Evolutionary conservation across 2,329 filamentous ascomycete species (phyloP), one percentile per base, ranked within the genome.

Genomic region (Dothiorella sarmentorum): DNA sequence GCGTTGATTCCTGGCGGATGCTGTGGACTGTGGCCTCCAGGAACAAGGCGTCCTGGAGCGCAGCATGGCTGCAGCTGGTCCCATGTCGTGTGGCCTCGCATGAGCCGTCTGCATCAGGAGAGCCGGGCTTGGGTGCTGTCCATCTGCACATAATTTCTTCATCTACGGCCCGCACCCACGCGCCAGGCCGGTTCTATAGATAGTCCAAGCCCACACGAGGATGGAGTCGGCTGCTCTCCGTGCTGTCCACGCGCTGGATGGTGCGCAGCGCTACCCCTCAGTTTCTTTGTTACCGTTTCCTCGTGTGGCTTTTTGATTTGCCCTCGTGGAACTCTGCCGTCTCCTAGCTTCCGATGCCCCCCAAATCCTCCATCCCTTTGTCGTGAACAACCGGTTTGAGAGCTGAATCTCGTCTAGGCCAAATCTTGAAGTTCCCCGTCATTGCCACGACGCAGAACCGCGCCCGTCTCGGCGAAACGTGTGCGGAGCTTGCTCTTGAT

Each of bases 391-490:
- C n/a, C 31, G 15, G 18, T 15, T 24, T 20, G 15, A 20, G 29
- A 53, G 49, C 49, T 53, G 49, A 53, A 53, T 27, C 33, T 38
- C 22, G n/a, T 44, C 55, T 59, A 76, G 76, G 74, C 64, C 73
- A 82, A 49, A 78, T 83, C 67, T 83, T 94, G 63, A 73, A 84
- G 64, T 86, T 96, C 63, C 92, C 93, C 66, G 81, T 95, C 69
- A 87, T 89, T 72, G 85, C 89, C 24, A 97, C 92, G 3, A 97
- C 93, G 2, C 93, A 97, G 73, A 91, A 88, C 70, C 83, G 83
- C 44, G 78, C 83, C 33, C 88, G 89, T 57, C 86, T 97, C 3
- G 93, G 94, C 67, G 80, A 85, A 62, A 95, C 90, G 29, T 90
- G 94, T 62, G 68, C 85, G 3, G 86, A 94, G 69, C 83, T 97